Evolutionary conservation across 768 basidiomycete species (phyloP).

Genomic region (Naganishia vaughanmartiniae): DNA sequence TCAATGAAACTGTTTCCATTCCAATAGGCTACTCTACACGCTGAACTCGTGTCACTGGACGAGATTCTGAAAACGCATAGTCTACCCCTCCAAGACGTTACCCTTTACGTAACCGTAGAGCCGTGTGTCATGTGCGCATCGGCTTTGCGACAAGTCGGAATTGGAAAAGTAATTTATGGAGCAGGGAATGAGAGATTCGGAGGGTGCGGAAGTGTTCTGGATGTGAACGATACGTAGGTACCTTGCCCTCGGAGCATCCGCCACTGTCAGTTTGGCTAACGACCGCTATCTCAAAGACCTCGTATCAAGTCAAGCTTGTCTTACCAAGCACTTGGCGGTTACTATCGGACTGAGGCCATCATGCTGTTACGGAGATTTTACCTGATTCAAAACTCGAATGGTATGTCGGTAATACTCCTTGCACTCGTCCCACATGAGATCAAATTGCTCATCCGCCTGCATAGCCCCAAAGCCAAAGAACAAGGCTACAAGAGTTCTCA

Average conservation of each 20-base stretch:
- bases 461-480: slow-evolving; percentile 85
- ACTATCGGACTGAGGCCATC: slow-evolving; percentile 77
- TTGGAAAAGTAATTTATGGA: slow-evolving; percentile 85
- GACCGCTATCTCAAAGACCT: not conserved
- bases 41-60: slow-evolving; percentile 95
- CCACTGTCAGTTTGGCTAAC: not conserved
- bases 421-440: not conserved
- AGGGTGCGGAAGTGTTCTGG: slow-evolving; percentile 89
- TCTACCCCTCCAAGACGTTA: slow-evolving; percentile 64
- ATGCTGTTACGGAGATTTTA: slow-evolving; percentile 83
- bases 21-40: slow-evolving; percentile 84
- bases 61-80: slow-evolving; percentile 65
- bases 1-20: not conserved
- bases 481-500: slow-evolving; percentile 78
- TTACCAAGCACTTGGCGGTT: slow-evolving; percentile 73
- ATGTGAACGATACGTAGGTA: slow-evolving; percentile 71
- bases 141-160: slow-evolving; percentile 87
- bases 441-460: slow-evolving; percentile 8
- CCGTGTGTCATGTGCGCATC: slow-evolving; percentile 99
- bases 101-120: slow-evolving; percentile 95
- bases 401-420: slow-evolving; percentile 56
- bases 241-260: not conserved
- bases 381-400: slow-evolving; percentile 87
- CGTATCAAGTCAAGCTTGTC: slow-evolving; percentile 16
- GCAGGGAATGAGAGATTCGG: slow-evolving; percentile 95